Base-by-base conservation (phyloP, 2,329 filamentous ascomycete genomes). In the Corniculantispora saksenae region DNA sequence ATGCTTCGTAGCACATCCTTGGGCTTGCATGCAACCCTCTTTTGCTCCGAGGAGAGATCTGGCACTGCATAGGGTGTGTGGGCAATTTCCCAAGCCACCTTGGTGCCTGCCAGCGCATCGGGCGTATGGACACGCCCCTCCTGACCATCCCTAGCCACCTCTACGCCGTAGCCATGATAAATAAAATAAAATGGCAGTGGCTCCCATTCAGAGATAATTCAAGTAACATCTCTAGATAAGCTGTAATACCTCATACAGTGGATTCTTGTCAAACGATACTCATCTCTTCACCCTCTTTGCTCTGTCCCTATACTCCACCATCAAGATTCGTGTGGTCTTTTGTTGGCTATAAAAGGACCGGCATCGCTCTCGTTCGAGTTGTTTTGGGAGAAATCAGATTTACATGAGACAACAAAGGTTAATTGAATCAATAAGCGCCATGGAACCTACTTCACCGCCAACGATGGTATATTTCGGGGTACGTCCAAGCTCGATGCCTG, bases 11-110 rank as follows among this genome's bases (percentile, higher is more conserved):
- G 29, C 19, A 29, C 29, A 29, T n/a, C 57, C 27, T 35, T 25
- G n/a, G 57, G 29, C 27, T 50, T 35, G n/a, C 21, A 50, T 60
- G 45, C 43, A n/a, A 59, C 56, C 56, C 45, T 60, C 6, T 25
- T 29, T 51, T 51, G 2, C 35, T 13, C 45, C 29, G 23, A 21
- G 25, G 29, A 38, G 7, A 50, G 57, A 60, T 60, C 57, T 60
- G 45, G 57, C 57, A 60, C 45, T 21, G 13, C 35, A n/a, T n/a
- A n/a, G n/a, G n/a, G n/a, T n/a, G n/a, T n/a, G n/a, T n/a, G n/a
- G n/a, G n/a, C n/a, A n/a, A n/a, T n/a, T n/a, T n/a, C 57, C 47
- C 45, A 60, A 50, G 57, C 57, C 57, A 60, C 57, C 13, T 38
- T 60, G n/a, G 57, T 50, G 57, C 57, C 45, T 38, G 57, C 29